Evolutionary conservation across 371 early-diverging fungal species (phyloP).

Genomic region (Mucor circinelloides): DNA sequence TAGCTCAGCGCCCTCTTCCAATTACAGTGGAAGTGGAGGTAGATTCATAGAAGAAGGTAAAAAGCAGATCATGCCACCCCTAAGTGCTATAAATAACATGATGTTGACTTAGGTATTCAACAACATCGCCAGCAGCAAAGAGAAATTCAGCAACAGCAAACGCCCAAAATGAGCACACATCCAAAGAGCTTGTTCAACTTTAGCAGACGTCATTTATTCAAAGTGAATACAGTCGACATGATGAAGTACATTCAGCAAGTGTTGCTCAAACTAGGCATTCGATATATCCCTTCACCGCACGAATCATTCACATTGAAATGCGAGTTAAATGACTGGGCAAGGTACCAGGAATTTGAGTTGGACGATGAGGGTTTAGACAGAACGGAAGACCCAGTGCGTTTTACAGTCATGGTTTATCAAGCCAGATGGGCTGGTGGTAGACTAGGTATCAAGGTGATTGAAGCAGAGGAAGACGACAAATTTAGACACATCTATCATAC

Average conservation of each 20-base stretch:
- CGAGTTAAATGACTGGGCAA: slow-evolving; percentile 20
- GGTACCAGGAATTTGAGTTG: not conserved
- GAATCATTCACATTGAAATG: slow-evolving; percentile 35
- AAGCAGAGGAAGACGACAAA: slow-evolving; percentile 16
- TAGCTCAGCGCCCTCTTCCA: not conserved
- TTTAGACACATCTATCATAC: slow-evolving; percentile 23
- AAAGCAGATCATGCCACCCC: not conserved
- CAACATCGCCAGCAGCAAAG: not conserved
- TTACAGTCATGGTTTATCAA: slow-evolving; percentile 30
- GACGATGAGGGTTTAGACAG: not conserved
- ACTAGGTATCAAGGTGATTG: slow-evolving; percentile 27
- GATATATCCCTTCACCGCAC: not conserved
- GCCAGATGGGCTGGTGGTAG: slow-evolving; percentile 36
- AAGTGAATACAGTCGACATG: slow-evolving; percentile 28
- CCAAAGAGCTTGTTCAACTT: slow-evolving; percentile 49
- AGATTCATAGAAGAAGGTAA: slow-evolving; percentile 18
- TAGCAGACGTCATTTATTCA: slow-evolving; percentile 39
- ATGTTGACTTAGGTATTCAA: not conserved
- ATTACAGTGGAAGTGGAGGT: not conserved
- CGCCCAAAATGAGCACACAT: slow-evolving; percentile 23
- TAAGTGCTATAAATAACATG: not conserved
- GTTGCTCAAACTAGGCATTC: slow-evolving; percentile 28
- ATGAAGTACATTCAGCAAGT: slow-evolving; percentile 35
- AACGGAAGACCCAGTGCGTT: not conserved
- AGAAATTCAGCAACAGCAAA: not conserved